Evolutionary conservation across 352 stramenopile genomes (phyloP).

Genomic region (Globisporangium heterothallicum): DNA sequence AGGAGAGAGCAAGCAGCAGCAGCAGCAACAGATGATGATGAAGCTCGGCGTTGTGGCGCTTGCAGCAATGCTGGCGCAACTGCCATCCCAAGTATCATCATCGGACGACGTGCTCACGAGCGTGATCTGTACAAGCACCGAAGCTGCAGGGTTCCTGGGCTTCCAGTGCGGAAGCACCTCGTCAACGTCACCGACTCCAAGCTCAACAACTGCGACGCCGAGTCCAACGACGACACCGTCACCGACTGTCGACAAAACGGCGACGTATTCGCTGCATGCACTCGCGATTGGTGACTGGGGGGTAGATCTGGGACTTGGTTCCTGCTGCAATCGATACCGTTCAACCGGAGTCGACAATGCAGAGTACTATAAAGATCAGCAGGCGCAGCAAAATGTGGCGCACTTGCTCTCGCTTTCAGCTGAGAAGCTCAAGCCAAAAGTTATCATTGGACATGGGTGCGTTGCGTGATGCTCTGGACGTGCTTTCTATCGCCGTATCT

Average conservation of each 20-base stretch:
- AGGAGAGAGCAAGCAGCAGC: too few relatives aligned
- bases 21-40: too few relatives aligned
- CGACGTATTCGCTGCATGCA: conserved; percentile 50
- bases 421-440: conserved; percentile 49
- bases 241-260: conserved; percentile 24
- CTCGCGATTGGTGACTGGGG: conserved; percentile 73
- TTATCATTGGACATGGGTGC: conserved; percentile 53
- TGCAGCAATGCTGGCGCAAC: conserved; percentile 2
- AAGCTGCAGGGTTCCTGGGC: conserved; percentile 34
- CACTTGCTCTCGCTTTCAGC: conserved; percentile 58
- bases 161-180: conserved; percentile 30
- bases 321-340: conserved; percentile 69
- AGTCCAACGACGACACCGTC: conserved; percentile 12
- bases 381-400: conserved; percentile 61
- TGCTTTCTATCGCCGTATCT: neutral
- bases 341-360: conserved; percentile 45
- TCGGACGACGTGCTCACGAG: conserved; percentile 30
- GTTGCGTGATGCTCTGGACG: neutral
- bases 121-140: conserved; percentile 33
- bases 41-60: neutral
- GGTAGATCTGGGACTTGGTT: conserved; percentile 50
- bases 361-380: conserved; percentile 71
- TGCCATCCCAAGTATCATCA: conserved; percentile 1
- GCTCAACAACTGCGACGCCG: conserved; percentile 7
- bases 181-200: conserved; percentile 1